Conservation (phyloP, 2,329 filamentous ascomycete genomes). For the Blastomyces percursus region DNA sequence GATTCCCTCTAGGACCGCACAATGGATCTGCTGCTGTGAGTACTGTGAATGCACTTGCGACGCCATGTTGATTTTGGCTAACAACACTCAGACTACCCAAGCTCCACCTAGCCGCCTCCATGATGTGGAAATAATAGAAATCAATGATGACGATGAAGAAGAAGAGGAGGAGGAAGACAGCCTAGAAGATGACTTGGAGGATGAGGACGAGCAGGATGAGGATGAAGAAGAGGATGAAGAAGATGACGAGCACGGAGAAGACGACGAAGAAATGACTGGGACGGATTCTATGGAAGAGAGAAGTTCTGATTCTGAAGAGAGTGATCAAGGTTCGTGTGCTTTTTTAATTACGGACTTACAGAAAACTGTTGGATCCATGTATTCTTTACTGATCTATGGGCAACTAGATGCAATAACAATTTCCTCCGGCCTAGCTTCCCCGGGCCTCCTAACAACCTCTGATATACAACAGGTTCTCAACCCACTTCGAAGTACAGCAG, state of each 20-base stretch:
- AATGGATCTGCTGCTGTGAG: conserved; percentile 19
- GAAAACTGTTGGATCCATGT: not conserved
- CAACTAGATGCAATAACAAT: conserved; percentile 13
- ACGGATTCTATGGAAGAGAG: conserved; percentile 16
- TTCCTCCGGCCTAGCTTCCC: conserved; percentile 9
- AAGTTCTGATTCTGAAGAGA: conserved; percentile 4
- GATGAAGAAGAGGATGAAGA: conserved; percentile 6
- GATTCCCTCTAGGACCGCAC: conserved; percentile 15
- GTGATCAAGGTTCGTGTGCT: conserved; percentile 11
- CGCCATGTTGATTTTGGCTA: conserved; percentile 10
- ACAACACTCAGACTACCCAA: conserved; percentile 5
- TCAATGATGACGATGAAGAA: conserved; percentile 28
- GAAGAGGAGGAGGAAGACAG: conserved; percentile 17
- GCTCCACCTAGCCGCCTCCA: conserved; percentile 15
- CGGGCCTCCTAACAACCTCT: conserved; percentile 33
- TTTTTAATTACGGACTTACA: not conserved
- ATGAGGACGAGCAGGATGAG: conserved; percentile 4
- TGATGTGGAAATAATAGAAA: conserved; percentile 30
- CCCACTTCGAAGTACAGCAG: conserved; percentile 53
- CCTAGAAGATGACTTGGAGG: conserved; percentile 19
- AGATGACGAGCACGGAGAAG: conserved; percentile 21
- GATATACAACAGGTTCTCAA: conserved; percentile 44
- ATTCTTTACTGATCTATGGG: not conserved
- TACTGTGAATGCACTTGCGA: conserved; percentile 11
- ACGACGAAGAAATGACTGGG: conserved; percentile 22